phyloP scores from a whole-genome alignment of 1,284 basidiomycete species.

The Ustilago curta region DNA sequence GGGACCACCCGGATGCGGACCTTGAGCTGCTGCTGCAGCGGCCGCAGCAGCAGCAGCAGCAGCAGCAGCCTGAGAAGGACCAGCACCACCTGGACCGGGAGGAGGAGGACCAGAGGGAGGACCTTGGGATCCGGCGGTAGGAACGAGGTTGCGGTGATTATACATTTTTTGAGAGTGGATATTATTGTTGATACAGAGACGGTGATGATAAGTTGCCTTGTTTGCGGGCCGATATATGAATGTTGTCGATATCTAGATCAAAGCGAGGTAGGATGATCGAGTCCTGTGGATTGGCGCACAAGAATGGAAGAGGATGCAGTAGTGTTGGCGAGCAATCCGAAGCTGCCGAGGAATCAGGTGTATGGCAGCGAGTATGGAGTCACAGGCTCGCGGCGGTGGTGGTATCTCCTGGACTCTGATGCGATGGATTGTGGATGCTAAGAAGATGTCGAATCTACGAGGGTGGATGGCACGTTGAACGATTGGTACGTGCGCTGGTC shows the following conservation, averaged over 20 bases:
- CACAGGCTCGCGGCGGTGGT: neutral
- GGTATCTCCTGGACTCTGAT: neutral
- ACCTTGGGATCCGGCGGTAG: slow-evolving; percentile 42
- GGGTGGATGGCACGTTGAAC: slow-evolving; percentile 16
- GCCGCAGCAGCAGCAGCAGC: slow-evolving; percentile 43
- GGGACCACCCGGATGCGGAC: slow-evolving; percentile 44
- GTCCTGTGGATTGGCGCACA: neutral
- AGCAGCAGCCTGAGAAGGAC: slow-evolving; percentile 45
- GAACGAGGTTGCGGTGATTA: slow-evolving; percentile 51
- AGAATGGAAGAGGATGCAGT: too few species aligned
- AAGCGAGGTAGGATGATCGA: neutral
- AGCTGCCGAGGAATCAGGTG: neutral
- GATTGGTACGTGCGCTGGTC: slow-evolving; percentile 3
- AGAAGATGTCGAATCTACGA: slow-evolving; percentile 1
- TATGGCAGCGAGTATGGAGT: too few species aligned
- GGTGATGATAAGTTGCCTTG: neutral
- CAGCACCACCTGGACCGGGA: slow-evolving; percentile 38
- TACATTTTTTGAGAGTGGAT: slow-evolving; percentile 37
- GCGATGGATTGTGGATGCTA: neutral
- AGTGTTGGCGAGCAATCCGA: neutral
- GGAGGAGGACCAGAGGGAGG: slow-evolving; percentile 44
- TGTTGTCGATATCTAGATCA: neutral
- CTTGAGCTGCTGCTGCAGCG: slow-evolving; percentile 41
- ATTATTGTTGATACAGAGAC: slow-evolving; percentile 8
- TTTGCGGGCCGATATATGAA: neutral